Evolutionary conservation across 164 flowering plant species (phyloP).

Genomic region (Kingdonia uniflora): DNA sequence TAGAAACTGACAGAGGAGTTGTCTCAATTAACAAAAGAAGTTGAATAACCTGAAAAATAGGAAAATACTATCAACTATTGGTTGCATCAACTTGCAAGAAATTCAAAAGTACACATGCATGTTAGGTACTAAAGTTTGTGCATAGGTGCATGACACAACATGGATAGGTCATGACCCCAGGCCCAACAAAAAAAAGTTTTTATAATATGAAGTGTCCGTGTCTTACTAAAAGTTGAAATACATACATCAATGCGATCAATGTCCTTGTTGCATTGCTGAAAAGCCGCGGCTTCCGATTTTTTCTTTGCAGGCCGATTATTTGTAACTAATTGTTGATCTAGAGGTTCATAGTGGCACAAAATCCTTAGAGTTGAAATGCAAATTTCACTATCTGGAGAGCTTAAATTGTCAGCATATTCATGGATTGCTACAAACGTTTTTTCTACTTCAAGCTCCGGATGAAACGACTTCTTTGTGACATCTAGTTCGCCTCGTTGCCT

Average conservation of each 20-base stretch:
- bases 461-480: conserved; percentile 11
- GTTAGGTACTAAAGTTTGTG: no score
- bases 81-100: neutral
- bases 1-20: conserved; percentile 56
- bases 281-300: conserved; percentile 28
- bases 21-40: conserved; percentile 59
- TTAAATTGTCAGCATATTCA: conserved; percentile 52
- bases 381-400: conserved; percentile 43
- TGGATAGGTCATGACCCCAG: no score
- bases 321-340: conserved; percentile 11
- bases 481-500: conserved; percentile 28
- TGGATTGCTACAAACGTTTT: conserved; percentile 34
- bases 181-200: no score
- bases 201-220: no score
- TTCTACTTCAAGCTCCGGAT: conserved; percentile 36
- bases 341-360: conserved; percentile 53
- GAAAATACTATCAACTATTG: neutral
- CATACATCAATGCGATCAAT: conserved; percentile 30
- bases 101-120: no score
- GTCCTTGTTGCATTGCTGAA: conserved; percentile 21
- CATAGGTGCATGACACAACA: no score
- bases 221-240: neutral
- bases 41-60: conserved; percentile 50
- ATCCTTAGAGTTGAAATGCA: conserved; percentile 72
- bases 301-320: conserved; percentile 23